These are phyloP conservation scores for Populus ilicifolia DNA, from an alignment of 345 rosid species.

Conservation along the genomic window DNA sequence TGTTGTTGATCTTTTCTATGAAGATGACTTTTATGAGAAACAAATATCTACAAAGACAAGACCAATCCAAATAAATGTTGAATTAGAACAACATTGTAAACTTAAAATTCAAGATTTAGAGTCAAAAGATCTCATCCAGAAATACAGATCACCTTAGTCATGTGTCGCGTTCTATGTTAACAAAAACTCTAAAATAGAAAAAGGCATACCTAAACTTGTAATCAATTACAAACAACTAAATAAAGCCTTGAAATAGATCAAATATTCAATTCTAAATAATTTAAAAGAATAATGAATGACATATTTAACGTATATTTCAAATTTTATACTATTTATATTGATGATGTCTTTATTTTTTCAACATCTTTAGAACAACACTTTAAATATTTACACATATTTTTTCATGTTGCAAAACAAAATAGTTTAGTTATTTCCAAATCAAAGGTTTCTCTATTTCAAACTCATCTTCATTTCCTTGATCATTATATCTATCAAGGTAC, in stretches of 20 bases:
- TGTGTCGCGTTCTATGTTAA: not conserved
- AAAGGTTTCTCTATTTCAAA: too few species aligned
- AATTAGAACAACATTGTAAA: not conserved
- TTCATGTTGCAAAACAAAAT: too few species aligned
- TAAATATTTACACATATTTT: too few species aligned
- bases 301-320: not conserved
- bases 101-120: not conserved
- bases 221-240: too few species aligned
- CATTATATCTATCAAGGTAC: not conserved
- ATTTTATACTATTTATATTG: too few species aligned
- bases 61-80: not conserved
- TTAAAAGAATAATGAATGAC: not conserved
- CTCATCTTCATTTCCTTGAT: not conserved
- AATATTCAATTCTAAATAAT: not conserved
- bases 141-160: too few species aligned
- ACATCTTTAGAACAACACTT: too few species aligned
- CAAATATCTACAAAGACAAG: not conserved
- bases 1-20: not conserved
- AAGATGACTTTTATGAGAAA: not conserved
- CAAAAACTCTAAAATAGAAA: not conserved
- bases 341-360: too few species aligned
- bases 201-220: too few species aligned
- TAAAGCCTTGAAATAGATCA: too few species aligned
- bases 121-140: not conserved
- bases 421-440: not conserved